Evolutionary conservation across 192 early-diverging fungal species (phyloP), one percentile per base, ranked within the genome.

Genomic region (Linnemannia hyalina): DNA sequence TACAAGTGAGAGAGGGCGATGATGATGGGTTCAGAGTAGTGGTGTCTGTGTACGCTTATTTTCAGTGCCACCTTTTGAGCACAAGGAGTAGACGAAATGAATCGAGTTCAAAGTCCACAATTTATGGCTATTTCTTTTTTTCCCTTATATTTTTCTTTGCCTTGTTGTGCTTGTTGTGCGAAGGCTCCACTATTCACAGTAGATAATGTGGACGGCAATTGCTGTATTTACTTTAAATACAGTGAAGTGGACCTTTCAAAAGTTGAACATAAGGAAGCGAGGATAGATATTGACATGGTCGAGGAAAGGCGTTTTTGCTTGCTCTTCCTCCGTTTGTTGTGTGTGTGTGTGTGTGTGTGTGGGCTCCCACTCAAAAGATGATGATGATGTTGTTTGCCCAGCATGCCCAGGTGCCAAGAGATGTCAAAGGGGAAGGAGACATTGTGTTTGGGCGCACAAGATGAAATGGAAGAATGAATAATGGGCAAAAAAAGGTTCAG

Each of bases 1-100:
- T 82, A 82, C 75, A 82, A 72, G 69, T 82, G 76, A 41, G 40
- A 20, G 49, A 0, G 4, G 49, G 16, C 16, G 10, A 29, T 65
- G 60, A 65, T 65, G 60, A 29, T 35, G 60, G 1, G 11, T 2
- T 15, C 29, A 32, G 13, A 11, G 60, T 65, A 9, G 26, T 32
- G 29, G 29, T 15, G 29, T 23, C 3, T 8, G 6, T 29, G n/a
- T 57, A 8, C 23, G 20, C 23, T 23, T 29, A 49, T 13, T 63
- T 32, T 63, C 26, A 13, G 2, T 32, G 23, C 26, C 57, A 60
- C 29, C 11, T 2, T 40, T 4, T n/a, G 60, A 65, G 13, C 26
- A 32, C 23, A 60, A 26, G 7, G 22, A 60, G 55, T 60, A 52
- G 55, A 60, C 23, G 26, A 6, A 9, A 60, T 60, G n/a, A 60